Base-by-base conservation (phyloP, 2,329 filamentous ascomycete genomes). In the Biscogniauxia marginata region DNA sequence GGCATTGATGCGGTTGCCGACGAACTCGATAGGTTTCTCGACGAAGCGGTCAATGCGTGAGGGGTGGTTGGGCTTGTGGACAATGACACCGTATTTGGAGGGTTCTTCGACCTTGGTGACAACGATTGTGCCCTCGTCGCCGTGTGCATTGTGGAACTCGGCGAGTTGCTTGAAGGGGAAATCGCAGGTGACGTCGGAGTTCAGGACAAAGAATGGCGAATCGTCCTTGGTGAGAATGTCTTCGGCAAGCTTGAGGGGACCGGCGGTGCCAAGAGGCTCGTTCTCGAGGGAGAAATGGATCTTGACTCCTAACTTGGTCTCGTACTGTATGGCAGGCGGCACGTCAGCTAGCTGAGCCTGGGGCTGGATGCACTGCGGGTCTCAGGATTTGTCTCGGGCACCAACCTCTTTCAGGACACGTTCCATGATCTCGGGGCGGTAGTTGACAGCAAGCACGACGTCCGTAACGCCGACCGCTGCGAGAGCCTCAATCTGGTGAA, bases 41-140 rank as follows among this genome's bases (percentile, higher is more conserved):
- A 99, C 95, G 79, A 99, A 99, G 66, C 95, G 92, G 77, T 99
- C 95, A 75, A 99, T 98, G 72, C 90, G 87, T 48, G 91, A 91
- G 53, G 90, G 79, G 78, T 96, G 91, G 75, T 88, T 90, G 61
- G 92, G 91, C 82, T 96, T 95, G 86, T 98, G 93, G 24, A 99
- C 95, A 55, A 99, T 87, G 67, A 99, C 93, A 85, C 93, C 93
- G 75, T 98, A 99, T 79, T 99, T 99, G 72, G 91, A 96, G 46
- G 93, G 93, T 78, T 99, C 95, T 79, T 99, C 93, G 52, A 99
- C 93, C 84, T 98, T 99, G 71, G 93, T 99, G 62, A 98, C 93
- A 49, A 96, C 89, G 70, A 99, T 99, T 65, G 93, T 99, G 65
- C 93, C 95, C 81, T 99, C 95, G 51, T 96, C 85, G 58, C 93